Conservation (phyloP, 2,329 filamentous ascomycete species). For the Trichoderma koningiopsis region DNA sequence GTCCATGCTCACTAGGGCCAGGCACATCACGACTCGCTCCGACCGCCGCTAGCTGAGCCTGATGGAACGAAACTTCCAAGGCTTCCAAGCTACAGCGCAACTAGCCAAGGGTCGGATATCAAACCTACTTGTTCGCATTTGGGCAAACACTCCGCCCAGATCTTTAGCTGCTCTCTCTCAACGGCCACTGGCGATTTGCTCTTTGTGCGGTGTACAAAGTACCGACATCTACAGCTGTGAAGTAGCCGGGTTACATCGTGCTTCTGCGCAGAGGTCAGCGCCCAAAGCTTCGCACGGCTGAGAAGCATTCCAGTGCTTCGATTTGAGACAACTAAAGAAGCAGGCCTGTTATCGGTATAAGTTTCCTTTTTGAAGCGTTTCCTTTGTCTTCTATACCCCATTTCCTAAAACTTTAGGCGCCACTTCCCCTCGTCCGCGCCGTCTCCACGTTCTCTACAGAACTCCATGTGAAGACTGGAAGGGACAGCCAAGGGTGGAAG, state of each 20-base stretch:
- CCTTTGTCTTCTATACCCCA: background rate
- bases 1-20: background rate
- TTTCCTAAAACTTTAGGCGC: background rate
- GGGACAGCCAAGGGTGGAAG: background rate
- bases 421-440: constrained; percentile 2
- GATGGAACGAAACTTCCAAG: constrained; percentile 11
- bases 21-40: background rate
- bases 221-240: background rate
- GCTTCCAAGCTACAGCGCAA: constrained; percentile 6
- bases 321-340: background rate
- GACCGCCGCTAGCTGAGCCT: background rate
- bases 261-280: background rate
- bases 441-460: background rate
- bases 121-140: background rate
- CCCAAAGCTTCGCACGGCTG: background rate
- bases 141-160: background rate
- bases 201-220: constrained; percentile 8
- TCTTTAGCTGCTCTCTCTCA: background rate
- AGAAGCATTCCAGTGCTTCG: background rate
- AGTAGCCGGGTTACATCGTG: constrained; percentile 4
- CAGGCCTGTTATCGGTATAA: background rate
- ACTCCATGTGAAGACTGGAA: background rate
- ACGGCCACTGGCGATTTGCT: background rate
- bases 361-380: background rate
- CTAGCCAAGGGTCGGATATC: background rate